Evolutionary conservation across 2,329 filamentous ascomycete genomes (phyloP).

Genomic region (Pestalotiopsis sp.): DNA sequence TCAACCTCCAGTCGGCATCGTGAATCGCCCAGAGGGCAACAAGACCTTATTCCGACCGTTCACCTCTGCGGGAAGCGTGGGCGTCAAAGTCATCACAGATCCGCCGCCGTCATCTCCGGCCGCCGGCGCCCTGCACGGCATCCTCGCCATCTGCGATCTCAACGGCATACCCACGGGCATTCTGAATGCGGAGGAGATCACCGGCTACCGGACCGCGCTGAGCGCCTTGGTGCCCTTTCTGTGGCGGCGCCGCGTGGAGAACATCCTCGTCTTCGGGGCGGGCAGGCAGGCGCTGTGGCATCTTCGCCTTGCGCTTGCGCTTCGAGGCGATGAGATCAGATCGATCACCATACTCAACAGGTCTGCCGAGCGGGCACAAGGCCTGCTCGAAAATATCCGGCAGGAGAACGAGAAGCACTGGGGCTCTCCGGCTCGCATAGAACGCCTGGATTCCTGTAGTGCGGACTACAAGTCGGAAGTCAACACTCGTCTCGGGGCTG

Average conservation of each 20-base stretch:
- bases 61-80: neutral
- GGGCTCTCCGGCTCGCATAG: constrained; percentile 25
- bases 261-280: constrained; percentile 68
- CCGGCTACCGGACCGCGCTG: constrained; percentile 70
- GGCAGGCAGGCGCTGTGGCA: constrained; percentile 76
- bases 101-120: constrained; percentile 25
- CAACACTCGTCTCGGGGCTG: constrained; percentile 57
- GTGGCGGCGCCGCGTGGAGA: constrained; percentile 25
- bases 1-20: neutral
- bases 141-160: constrained; percentile 14
- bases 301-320: constrained; percentile 64
- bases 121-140: constrained; percentile 29
- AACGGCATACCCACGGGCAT: constrained; percentile 47
- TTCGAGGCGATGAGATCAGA: constrained; percentile 36
- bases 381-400: constrained; percentile 46
- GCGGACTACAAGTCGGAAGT: constrained; percentile 36
- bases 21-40: neutral
- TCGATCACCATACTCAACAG: constrained; percentile 35
- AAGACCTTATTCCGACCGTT: neutral
- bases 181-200: constrained; percentile 69
- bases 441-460: constrained; percentile 5
- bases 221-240: constrained; percentile 53
- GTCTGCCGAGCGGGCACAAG: neutral
- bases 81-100: constrained; percentile 25
- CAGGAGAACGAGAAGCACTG: constrained; percentile 36